Percentiles rank a stretch among this genome's conserved stretches.
Evolutionary conservation across 106 monocot species (phyloP).

Genomic region (Alisma plantagoaquatica): DNA sequence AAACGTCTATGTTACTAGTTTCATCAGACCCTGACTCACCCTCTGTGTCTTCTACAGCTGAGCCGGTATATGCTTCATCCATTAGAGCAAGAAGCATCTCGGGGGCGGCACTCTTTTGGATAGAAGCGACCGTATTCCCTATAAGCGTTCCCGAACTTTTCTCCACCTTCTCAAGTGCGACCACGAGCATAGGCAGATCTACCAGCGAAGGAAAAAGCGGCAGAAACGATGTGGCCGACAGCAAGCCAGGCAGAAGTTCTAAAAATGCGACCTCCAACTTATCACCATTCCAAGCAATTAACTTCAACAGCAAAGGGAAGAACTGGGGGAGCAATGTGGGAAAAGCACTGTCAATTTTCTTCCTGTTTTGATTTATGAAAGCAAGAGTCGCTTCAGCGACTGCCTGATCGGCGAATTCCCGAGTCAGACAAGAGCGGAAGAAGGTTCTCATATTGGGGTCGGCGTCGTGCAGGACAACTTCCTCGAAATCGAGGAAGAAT

Average conservation of each 20-base stretch:
- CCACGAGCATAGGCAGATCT: constrained; percentile 82
- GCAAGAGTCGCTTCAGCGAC: constrained; percentile 72
- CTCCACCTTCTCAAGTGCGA: constrained; percentile 87
- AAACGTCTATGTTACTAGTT: constrained; percentile 50
- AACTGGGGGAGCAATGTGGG: constrained; percentile 89
- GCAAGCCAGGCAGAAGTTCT: constrained; percentile 63
- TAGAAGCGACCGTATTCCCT: constrained; percentile 90
- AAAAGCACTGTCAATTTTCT: constrained; percentile 54
- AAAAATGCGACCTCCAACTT: constrained; percentile 78
- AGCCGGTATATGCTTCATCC: constrained; percentile 99
- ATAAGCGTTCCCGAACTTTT: constrained; percentile 78
- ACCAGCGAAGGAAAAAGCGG: constrained; percentile 85
- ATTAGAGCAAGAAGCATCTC: constrained; percentile 98
- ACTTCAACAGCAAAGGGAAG: constrained; percentile 85
- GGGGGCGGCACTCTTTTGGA: constrained; percentile 93
- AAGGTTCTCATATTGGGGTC: constrained; percentile 77
- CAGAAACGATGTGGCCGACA: constrained; percentile 87
- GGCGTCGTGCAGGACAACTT: constrained; percentile 83
- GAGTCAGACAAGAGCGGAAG: constrained; percentile 85
- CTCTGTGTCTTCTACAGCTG: constrained; percentile 67
- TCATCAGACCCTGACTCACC: constrained; percentile 75
- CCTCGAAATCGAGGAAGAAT: constrained; percentile 96
- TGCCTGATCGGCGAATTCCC: constrained; percentile 91
- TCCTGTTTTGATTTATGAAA: constrained; percentile 68
- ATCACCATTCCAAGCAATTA: constrained; percentile 97